Conservation (phyloP, 2,329 filamentous ascomycete genomes). For the Colletotrichum paranaense region DNA sequence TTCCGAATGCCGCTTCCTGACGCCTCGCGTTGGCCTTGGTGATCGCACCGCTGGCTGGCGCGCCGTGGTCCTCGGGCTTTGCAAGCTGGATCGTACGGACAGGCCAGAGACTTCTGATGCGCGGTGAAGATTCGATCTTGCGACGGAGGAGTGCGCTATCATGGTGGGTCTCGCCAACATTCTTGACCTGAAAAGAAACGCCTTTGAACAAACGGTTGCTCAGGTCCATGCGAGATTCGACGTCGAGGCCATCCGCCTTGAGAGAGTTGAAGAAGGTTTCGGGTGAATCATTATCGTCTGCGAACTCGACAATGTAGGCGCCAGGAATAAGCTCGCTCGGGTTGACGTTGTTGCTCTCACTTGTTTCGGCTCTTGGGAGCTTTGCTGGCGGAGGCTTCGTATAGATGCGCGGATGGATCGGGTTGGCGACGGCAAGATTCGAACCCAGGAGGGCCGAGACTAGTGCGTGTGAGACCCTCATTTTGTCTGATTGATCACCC, state of each 20-base stretch:
- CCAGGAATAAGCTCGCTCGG: conserved; percentile 32
- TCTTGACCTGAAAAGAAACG: conserved; percentile 39
- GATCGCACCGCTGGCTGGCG: not conserved
- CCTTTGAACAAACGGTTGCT: conserved; percentile 41
- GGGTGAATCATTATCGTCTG: conserved; percentile 32
- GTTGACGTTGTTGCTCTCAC: not conserved
- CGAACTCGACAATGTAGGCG: conserved; percentile 42
- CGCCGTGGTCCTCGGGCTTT: conserved; percentile 33
- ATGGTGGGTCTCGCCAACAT: conserved; percentile 40
- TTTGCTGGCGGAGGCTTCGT: not conserved
- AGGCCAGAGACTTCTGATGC: conserved; percentile 45
- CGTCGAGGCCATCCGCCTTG: conserved; percentile 29
- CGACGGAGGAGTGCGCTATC: conserved; percentile 18
- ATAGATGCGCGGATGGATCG: conserved; percentile 19
- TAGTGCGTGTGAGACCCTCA: conserved; percentile 16
- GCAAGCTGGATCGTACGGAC: conserved; percentile 37
- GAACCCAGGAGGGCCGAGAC: conserved; percentile 9
- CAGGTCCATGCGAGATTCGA: conserved; percentile 38
- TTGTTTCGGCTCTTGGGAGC: not conserved
- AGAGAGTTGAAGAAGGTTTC: conserved; percentile 35
- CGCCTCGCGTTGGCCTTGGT: conserved; percentile 8
- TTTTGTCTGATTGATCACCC: conserved; percentile 8
- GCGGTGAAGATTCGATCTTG: conserved; percentile 38
- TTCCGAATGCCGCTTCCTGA: not conserved
- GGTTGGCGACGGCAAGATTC: conserved; percentile 7